Evolutionary conservation across 371 early-diverging fungal genomes (phyloP).

Genomic region (Syncephalastrum monosporum): DNA sequence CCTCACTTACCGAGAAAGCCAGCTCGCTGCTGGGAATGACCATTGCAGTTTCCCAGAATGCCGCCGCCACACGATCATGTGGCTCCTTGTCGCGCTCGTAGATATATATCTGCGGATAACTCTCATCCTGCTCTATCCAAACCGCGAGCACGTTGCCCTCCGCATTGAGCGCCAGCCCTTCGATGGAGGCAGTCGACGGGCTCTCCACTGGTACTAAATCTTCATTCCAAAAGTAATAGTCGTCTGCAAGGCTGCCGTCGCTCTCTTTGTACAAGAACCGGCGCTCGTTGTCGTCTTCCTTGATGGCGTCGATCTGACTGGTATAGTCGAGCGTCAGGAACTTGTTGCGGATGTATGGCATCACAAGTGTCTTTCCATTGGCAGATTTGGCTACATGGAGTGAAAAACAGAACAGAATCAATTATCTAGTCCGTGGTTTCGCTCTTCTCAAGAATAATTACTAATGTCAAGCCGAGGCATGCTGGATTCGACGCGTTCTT

Average conservation of each 20-base stretch:
- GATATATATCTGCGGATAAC: not conserved
- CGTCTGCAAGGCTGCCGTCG: slow-evolving; percentile 9
- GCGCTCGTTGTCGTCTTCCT: slow-evolving; percentile 16
- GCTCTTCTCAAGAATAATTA: slow-evolving; percentile 3
- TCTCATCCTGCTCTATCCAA: not conserved
- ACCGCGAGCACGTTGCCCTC: slow-evolving; percentile 4
- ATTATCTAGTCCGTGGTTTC: not conserved
- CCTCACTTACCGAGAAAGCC: too few species aligned
- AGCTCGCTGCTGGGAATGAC: too few species aligned
- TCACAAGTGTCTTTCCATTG: slow-evolving; percentile 30
- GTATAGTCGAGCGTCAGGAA: slow-evolving; percentile 41
- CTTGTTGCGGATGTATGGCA: slow-evolving; percentile 27
- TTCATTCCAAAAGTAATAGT: slow-evolving; percentile 29
- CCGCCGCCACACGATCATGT: too few species aligned
- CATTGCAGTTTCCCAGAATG: too few species aligned
- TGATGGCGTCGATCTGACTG: slow-evolving; percentile 23
- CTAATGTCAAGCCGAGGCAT: slow-evolving; percentile 24
- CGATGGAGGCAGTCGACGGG: not conserved
- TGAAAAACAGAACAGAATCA: not conserved
- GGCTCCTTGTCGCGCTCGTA: not conserved
- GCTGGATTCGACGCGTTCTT: slow-evolving; percentile 30
- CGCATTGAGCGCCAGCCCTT: slow-evolving; percentile 3
- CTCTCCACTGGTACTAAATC: not conserved
- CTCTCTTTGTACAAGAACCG: slow-evolving; percentile 23
- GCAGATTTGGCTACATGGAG: slow-evolving; percentile 18